phyloP scores from a whole-genome alignment of 495 filamentous ascomycete species.

The Lasiosphaeriaceae sp. region DNA sequence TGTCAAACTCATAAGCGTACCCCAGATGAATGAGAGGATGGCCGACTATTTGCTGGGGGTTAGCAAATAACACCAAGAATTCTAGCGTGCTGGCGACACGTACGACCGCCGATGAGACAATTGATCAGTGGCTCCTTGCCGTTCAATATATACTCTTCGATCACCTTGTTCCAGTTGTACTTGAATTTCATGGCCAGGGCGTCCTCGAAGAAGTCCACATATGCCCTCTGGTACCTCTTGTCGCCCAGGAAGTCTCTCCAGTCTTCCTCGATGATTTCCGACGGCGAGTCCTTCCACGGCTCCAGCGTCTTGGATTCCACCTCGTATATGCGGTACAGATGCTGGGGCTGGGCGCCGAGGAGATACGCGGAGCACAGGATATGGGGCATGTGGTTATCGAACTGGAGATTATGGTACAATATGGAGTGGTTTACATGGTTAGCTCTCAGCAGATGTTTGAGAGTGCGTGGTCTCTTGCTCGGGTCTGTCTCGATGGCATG shows the following conservation, averaged over 20 bases:
- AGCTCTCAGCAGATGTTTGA: conserved; percentile 84
- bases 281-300: conserved; percentile 79
- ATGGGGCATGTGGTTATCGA: conserved; percentile 87
- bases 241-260: conserved; percentile 83
- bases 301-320: conserved; percentile 65
- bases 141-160: conserved; percentile 69
- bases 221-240: conserved; percentile 79
- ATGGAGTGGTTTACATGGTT: conserved; percentile 91
- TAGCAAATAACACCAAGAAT: not conserved
- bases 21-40: conserved; percentile 87
- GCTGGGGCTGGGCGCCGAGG: conserved; percentile 66
- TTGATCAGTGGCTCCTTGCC: conserved; percentile 77
- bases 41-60: conserved; percentile 54
- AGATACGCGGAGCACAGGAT: conserved; percentile 81
- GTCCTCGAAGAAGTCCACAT: conserved; percentile 90
- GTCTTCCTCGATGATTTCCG: conserved; percentile 74
- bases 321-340: conserved; percentile 78
- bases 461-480: conserved; percentile 73
- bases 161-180: conserved; percentile 80
- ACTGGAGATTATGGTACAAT: conserved; percentile 70
- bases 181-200: conserved; percentile 63
- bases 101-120: conserved; percentile 72
- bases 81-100: conserved; percentile 26
- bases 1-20: conserved; percentile 81
- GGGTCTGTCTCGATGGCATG: conserved; percentile 74